phyloP scores from a whole-genome alignment of 495 filamentous ascomycete genomes.

The Immersiella caudata region DNA sequence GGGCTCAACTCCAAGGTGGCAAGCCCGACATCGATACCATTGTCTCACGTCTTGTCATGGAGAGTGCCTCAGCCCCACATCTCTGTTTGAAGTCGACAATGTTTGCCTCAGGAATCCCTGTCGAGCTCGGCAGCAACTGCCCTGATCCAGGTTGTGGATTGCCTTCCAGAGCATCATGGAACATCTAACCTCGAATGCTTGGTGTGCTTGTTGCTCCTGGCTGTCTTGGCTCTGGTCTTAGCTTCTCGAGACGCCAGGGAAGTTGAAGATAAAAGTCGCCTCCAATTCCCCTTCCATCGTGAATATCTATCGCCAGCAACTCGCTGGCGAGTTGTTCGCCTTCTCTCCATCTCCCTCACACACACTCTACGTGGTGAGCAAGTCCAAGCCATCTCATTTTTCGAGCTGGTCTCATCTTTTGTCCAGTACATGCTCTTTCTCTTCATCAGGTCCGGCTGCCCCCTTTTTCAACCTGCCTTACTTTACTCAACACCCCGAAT shows the following conservation, averaged over 20 bases:
- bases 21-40: background rate
- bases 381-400: too few relatives aligned
- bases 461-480: slow-evolving; percentile 1
- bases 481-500: background rate
- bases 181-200: background rate
- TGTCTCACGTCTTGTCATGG: slow-evolving; percentile 5
- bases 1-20: background rate
- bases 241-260: background rate
- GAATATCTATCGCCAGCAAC: slow-evolving; percentile 1
- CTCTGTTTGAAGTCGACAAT: background rate
- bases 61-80: background rate
- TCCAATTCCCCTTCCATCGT: background rate
- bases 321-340: background rate
- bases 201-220: slow-evolving; percentile 8
- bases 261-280: background rate
- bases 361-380: background rate
- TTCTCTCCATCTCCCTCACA: background rate
- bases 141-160: background rate
- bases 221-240: slow-evolving; percentile 4
- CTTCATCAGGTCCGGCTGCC: slow-evolving; percentile 2
- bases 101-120: background rate
- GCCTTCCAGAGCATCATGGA: background rate
- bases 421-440: background rate
- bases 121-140: background rate
- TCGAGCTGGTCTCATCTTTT: slow-evolving; percentile 5